Base-by-base conservation (phyloP, 164 flowering plant species). In the Macadamia tetraphylla region DNA sequence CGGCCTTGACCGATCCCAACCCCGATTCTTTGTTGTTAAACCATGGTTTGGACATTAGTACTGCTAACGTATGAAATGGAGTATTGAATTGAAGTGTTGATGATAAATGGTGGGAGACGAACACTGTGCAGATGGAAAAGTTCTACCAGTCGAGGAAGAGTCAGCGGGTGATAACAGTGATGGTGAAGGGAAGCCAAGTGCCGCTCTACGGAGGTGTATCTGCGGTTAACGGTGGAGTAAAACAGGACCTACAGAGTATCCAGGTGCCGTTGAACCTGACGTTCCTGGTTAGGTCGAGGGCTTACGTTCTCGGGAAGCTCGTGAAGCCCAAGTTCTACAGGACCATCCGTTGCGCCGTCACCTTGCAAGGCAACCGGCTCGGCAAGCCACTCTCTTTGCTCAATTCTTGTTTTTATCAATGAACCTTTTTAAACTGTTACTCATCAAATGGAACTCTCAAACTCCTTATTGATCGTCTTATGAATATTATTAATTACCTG, bases 181-280 rank as follows among this genome's bases (percentile, higher is more conserved):
- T 51, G 60, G 89, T 94, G 57, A 12, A 53, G 8, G 95, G 87
- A 15, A 64, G 70, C 17, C 89, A 86, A 64, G 83, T 88, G 32
- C 97, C 99, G 2, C 79, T 92, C 7, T 94, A 94, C 55, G 98
- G 99, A 0, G 92, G 84, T 5, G 73, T 86, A 1, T 70, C 93
- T 2, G 65, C 62, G 1, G 67, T 85, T 2, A 64, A 64, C 31
- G 75, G 67, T 32, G 76, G 71, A 8, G 60, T 63, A 7, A 23
- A 23, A 23, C 76, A 64, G n/a, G 68, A 65, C 53, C 56, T 40
- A 8, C 70, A 71, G 46, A 73, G 29, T 6, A 53, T 79, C 6
- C 58, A 61, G 4, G 80, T 92, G 62, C 87, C 88, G 0, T 62
- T 94, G 63, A 90, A 86, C 72, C 84, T 94, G 66, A 88, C 90